phyloP scores from a whole-genome alignment of 139 green algal species.

The Deuterostichococcus epilithicus region DNA sequence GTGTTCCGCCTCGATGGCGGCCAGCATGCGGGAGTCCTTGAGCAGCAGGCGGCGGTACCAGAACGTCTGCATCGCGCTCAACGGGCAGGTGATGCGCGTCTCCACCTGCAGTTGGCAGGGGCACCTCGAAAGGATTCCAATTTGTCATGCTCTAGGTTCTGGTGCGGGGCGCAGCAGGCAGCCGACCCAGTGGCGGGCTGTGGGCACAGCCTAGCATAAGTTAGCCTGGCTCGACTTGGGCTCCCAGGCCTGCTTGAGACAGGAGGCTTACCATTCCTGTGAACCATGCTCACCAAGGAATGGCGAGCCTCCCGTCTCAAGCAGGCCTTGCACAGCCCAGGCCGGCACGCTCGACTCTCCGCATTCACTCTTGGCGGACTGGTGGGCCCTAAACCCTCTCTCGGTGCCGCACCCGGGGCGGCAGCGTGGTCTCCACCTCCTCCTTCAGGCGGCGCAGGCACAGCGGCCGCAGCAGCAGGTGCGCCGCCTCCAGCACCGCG shows the following conservation, averaged over 20 bases:
- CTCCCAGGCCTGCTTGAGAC: too few species aligned
- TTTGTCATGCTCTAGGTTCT: not conserved
- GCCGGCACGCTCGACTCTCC: too few species aligned
- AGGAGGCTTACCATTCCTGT: too few species aligned
- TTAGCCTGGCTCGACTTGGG: too few species aligned
- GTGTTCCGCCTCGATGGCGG: slow-evolving; percentile 18
- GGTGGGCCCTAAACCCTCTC: too few species aligned
- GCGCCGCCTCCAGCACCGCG: slow-evolving; percentile 41
- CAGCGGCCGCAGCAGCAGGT: slow-evolving; percentile 71
- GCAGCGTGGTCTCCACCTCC: slow-evolving; percentile 43
- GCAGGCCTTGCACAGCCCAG: too few species aligned
- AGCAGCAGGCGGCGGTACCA: slow-evolving; percentile 48
- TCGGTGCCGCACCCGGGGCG: slow-evolving; percentile 27
- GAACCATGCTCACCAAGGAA: too few species aligned
- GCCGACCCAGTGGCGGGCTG: not conserved
- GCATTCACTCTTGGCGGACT: too few species aligned
- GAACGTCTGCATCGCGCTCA: slow-evolving; percentile 53
- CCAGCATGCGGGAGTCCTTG: slow-evolving; percentile 34
- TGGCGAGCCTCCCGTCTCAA: not conserved
- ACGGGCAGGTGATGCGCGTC: slow-evolving; percentile 61
- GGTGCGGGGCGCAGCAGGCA: not conserved
- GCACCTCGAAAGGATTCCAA: not conserved
- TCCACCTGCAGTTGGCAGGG: slow-evolving; percentile 37
- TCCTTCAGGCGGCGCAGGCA: slow-evolving; percentile 76
- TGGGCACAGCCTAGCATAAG: too few species aligned